phyloP scores from a whole-genome alignment of 306 rosid genomes.

The Ochetophila trinervis region DNA sequence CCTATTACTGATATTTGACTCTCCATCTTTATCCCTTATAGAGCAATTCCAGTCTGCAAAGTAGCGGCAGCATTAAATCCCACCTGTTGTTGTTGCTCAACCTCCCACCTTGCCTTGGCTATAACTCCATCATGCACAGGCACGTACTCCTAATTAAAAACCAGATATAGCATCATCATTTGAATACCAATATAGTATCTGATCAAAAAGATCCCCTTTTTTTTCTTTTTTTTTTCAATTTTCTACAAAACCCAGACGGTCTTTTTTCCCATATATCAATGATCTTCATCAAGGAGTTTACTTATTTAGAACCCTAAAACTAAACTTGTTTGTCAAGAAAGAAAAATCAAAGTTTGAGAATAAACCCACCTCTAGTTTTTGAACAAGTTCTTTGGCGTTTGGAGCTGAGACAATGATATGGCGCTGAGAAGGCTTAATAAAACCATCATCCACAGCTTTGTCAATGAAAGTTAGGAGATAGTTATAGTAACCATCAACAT shows the following conservation, averaged over 20 bases:
- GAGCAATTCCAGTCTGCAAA: constrained; percentile 46
- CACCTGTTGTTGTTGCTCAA: constrained; percentile 36
- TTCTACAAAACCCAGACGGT: constrained; percentile 8
- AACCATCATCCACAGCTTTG: constrained; percentile 65
- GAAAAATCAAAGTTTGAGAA: background rate
- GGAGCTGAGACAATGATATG: constrained; percentile 53
- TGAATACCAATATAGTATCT: background rate
- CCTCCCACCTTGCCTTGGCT: constrained; percentile 47
- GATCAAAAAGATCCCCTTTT: background rate
- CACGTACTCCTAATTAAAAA: constrained; percentile 44
- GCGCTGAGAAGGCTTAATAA: constrained; percentile 53
- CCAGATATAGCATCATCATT: background rate
- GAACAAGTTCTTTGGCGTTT: constrained; percentile 54
- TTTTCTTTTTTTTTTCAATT: no score
- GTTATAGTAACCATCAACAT: constrained; percentile 60
- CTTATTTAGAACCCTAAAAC: background rate
- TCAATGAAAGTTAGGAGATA: constrained; percentile 51
- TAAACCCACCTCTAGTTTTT: constrained; percentile 51
- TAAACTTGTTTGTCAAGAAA: background rate
- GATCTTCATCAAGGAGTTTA: background rate
- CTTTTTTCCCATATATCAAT: constrained; percentile 4
- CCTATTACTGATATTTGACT: background rate
- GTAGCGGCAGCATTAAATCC: constrained; percentile 46
- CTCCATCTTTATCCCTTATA: constrained; percentile 16
- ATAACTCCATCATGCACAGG: constrained; percentile 55